phyloP scores from a whole-genome alignment of 352 stramenopile genomes.

The Phytophthora tentaculata region DNA sequence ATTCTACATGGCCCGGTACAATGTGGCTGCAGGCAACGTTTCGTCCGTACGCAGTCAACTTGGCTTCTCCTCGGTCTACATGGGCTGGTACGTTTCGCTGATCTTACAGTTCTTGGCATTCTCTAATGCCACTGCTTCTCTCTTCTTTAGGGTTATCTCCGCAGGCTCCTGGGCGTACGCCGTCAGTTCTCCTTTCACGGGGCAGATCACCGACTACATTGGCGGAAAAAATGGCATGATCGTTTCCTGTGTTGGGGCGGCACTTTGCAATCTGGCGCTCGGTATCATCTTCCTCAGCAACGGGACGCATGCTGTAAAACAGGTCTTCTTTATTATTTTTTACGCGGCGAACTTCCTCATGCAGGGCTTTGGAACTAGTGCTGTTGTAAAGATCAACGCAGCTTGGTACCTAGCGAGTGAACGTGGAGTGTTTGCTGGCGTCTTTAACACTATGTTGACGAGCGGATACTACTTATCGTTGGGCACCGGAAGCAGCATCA shows the following conservation, averaged over 20 bases:
- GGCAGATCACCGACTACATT: conserved; percentile 75
- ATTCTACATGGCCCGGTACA: conserved; percentile 85
- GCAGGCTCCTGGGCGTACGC: conserved; percentile 78
- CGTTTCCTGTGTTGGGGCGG: conserved; percentile 64
- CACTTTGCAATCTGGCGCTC: conserved; percentile 69
- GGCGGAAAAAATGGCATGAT: conserved; percentile 76
- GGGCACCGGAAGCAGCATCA: conserved; percentile 66
- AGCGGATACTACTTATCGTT: conserved; percentile 80
- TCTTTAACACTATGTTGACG: conserved; percentile 85
- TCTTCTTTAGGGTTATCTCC: conserved; percentile 55
- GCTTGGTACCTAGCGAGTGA: conserved; percentile 74
- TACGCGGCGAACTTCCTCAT: conserved; percentile 76
- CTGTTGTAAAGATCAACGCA: conserved; percentile 87
- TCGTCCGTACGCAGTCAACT: conserved; percentile 55
- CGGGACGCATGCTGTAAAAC: conserved; percentile 35
- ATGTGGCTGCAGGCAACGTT: conserved; percentile 76
- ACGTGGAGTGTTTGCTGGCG: conserved; percentile 68
- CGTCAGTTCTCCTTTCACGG: conserved; percentile 70
- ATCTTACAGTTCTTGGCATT: background rate
- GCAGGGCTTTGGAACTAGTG: conserved; percentile 78
- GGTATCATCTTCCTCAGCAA: conserved; percentile 59
- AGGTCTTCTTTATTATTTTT: conserved; percentile 64
- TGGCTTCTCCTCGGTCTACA: conserved; percentile 71
- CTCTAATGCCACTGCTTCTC: background rate
- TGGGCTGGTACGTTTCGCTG: conserved; percentile 60